Base-by-base conservation (phyloP, 768 basidiomycete genomes). In the Lactarius evosmus region DNA sequence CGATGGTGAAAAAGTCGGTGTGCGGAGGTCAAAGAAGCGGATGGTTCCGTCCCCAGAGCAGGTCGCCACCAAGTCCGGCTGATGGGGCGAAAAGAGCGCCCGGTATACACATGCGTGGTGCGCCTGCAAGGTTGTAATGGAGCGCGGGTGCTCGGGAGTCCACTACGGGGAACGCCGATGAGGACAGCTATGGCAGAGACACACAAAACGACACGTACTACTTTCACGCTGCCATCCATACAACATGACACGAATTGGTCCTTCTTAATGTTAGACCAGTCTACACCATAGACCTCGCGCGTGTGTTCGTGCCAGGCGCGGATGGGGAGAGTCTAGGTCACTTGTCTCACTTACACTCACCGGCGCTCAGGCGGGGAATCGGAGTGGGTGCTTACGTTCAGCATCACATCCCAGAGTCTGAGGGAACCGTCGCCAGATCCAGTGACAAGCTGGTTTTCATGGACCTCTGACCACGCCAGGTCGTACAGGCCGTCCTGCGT, bases 181-280 rank as follows among this genome's bases (percentile, higher is more conserved):
- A 52, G 34, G 38, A 25, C 29, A 55, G 59, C 27, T 0, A 50
- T 50, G n/a, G 6, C 40, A 27, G 1, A 44, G 19, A 34, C 32
- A 17, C 9, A 34, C n/a, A 29, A 25, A 25, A 53, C 29, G 17
- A 2, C 11, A 79, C 91, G 53, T 66, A 95, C 95, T 54, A 97
- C 70, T 77, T 97, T 98, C 46, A 95, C 82, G 16, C 81, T 83
- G 30, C 93, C 93, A 71, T 98, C 96, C 95, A 95, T 98, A 14
- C 89, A 92, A 29, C 91, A 83, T 12, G 94, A 94, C 9, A 82
- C 84, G 73, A 97, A 95, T 0, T 83, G 83, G 67, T 93, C 89
- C 73, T 96, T 97, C 70, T 88, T 86, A 66, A 95, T 74, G 75
- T 97, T 98, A 66, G 89, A 94, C 95, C 96, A 98, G 74, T 98